Conservation (phyloP, 805 yeast genomes). For the Blastobotrys chiropterorum region DNA sequence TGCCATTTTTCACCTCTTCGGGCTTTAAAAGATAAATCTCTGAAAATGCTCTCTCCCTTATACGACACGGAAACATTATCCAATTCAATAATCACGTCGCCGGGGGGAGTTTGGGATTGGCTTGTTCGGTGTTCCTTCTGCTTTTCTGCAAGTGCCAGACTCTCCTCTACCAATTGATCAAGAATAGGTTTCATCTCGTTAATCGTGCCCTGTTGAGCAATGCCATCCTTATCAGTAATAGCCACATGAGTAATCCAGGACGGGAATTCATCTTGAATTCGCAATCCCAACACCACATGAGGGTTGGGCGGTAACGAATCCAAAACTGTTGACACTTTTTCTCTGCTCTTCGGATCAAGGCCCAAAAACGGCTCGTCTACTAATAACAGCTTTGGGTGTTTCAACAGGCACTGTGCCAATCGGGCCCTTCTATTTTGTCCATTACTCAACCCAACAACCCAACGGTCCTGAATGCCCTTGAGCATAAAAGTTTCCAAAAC, state of each 20-base stretch:
- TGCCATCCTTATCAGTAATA: conserved; percentile 50
- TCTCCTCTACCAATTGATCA: conserved; percentile 15
- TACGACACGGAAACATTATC: conserved; percentile 60
- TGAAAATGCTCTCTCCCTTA: conserved; percentile 52
- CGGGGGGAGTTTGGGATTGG: conserved; percentile 4
- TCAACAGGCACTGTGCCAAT: conserved; percentile 65
- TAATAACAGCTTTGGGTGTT: conserved; percentile 57
- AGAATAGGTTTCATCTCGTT: conserved; percentile 24
- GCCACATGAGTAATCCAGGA: conserved; percentile 73
- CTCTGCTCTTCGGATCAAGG: conserved; percentile 68
- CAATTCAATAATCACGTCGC: conserved; percentile 42
- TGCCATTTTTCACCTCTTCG: conserved; percentile 79
- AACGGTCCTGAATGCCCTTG: conserved; percentile 53
- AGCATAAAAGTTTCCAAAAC: conserved; percentile 50
- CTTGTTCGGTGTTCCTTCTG: background rate
- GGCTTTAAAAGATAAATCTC: conserved; percentile 60
- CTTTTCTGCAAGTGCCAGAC: conserved; percentile 8
- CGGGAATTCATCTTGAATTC: conserved; percentile 72
- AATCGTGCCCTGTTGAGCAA: conserved; percentile 44
- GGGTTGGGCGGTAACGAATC: conserved; percentile 40
- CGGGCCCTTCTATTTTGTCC: conserved; percentile 93
- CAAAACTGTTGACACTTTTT: conserved; percentile 52
- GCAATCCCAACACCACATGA: conserved; percentile 63
- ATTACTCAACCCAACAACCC: conserved; percentile 84
- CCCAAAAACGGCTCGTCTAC: conserved; percentile 93